These are phyloP conservation scores for Dendrobium officinale DNA, from an alignment of 106 monocot species.

Conservation along the genomic window DNA sequence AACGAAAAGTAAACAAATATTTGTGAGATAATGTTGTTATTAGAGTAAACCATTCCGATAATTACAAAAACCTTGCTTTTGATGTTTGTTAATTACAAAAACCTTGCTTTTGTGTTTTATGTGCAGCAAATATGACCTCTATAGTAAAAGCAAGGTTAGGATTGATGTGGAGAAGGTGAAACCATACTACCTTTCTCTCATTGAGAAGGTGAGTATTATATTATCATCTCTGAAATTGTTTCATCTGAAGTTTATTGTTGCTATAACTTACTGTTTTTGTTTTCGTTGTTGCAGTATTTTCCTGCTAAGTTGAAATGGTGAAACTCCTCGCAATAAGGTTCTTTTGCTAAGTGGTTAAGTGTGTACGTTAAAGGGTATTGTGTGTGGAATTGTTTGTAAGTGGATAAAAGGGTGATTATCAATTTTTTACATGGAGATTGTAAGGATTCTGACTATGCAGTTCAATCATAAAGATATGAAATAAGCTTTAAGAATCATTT, in stretches of 20 bases:
- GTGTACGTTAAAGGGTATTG: background rate
- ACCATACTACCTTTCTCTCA: constrained; percentile 84
- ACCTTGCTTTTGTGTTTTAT: background rate
- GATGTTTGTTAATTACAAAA: background rate
- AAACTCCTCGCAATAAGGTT: background rate
- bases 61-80: too few relatives aligned
- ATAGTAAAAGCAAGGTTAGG: constrained; percentile 93
- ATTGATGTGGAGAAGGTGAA: constrained; percentile 87
- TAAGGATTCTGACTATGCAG: background rate
- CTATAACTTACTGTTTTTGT: background rate
- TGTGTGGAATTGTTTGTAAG: background rate
- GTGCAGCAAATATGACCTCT: constrained; percentile 88
- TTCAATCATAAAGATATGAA: constrained; percentile 1
- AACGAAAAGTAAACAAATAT: background rate
- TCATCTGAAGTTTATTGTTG: background rate
- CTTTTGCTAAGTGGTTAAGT: background rate
- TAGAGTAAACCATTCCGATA: background rate
- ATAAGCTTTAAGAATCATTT: background rate
- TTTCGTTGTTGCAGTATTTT: constrained; percentile 5
- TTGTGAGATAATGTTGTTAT: background rate
- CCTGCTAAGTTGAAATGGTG: constrained; percentile 9
- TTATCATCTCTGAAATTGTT: background rate
- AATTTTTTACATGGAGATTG: too few relatives aligned
- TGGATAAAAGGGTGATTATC: background rate
- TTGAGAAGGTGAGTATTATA: constrained; percentile 54